phyloP scores from a whole-genome alignment of 2,329 filamentous ascomycete genomes.

The Tricladium varicosporioides region DNA sequence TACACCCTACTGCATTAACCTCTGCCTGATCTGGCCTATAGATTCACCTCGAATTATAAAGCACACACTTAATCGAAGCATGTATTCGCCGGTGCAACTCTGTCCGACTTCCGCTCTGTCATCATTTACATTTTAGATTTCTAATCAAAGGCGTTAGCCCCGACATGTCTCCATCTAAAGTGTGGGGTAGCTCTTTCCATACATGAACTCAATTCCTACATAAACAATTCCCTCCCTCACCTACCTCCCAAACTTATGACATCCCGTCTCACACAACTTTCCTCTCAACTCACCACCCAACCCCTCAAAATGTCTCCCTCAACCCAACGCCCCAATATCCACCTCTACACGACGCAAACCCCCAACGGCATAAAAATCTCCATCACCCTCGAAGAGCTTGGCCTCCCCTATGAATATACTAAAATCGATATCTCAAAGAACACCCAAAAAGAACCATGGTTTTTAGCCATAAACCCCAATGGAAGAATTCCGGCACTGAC shows the following conservation, averaged over 20 bases:
- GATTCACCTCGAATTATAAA: too few relatives aligned
- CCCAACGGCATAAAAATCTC: constrained; percentile 90
- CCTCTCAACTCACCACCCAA: constrained; percentile 26
- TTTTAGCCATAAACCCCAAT: constrained; percentile 88
- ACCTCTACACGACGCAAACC: constrained; percentile 64
- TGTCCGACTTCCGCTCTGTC: too few relatives aligned
- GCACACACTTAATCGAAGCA: too few relatives aligned
- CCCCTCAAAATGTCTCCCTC: constrained; percentile 38
- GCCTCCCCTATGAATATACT: constrained; percentile 74
- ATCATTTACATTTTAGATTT: neutral
- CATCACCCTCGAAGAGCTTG: constrained; percentile 82
- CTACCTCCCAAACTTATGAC: constrained; percentile 15
- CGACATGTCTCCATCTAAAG: neutral
- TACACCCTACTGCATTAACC: too few relatives aligned
- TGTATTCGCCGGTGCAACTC: too few relatives aligned
- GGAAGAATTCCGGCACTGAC: constrained; percentile 87
- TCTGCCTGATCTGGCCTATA: too few relatives aligned
- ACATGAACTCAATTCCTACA: neutral
- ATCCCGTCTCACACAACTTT: constrained; percentile 21
- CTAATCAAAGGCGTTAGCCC: neutral
- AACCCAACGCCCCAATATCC: constrained; percentile 28
- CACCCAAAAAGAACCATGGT: constrained; percentile 84
- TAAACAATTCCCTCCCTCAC: neutral
- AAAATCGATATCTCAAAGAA: constrained; percentile 71
- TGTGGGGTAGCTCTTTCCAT: neutral